Conservation (phyloP, 179 eudicot species). For the Camellia oleifera region DNA sequence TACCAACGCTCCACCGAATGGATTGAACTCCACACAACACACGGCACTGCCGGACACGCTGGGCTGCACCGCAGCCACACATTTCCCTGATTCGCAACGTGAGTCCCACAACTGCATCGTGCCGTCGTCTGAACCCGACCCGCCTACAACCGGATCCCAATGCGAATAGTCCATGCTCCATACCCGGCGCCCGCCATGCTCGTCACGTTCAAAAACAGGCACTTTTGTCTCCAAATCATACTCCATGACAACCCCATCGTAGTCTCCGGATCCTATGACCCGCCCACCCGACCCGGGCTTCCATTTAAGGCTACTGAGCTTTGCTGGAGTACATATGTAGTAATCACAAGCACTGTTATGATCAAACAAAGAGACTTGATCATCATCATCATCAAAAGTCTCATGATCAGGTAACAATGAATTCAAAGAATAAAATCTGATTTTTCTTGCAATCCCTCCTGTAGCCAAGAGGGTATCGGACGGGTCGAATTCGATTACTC, state of each 20-base stretch:
- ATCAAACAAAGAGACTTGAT: constrained; percentile 11
- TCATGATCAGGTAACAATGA: not conserved
- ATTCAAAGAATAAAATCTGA: constrained; percentile 29
- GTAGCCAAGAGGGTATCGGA: constrained; percentile 33
- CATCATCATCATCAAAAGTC: too few species aligned
- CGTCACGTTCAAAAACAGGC: constrained; percentile 52
- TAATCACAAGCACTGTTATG: constrained; percentile 31
- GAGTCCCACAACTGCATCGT: constrained; percentile 59
- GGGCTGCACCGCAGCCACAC: constrained; percentile 28
- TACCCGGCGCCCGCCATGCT: constrained; percentile 45
- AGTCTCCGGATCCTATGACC: constrained; percentile 45
- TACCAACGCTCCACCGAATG: constrained; percentile 31
- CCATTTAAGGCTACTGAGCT: constrained; percentile 50
- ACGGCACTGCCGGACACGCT: constrained; percentile 25
- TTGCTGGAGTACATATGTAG: constrained; percentile 47
- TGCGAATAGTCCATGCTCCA: constrained; percentile 50
- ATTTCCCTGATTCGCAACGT: constrained; percentile 31
- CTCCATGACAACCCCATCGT: constrained; percentile 55
- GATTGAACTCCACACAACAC: constrained; percentile 46
- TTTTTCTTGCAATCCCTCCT: constrained; percentile 45
- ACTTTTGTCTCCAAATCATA: constrained; percentile 39
- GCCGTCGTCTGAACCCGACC: constrained; percentile 54
- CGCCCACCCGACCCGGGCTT: constrained; percentile 37
- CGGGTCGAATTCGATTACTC: constrained; percentile 41
- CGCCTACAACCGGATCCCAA: constrained; percentile 37